Conservation (phyloP, 1,284 basidiomycete genomes). For the Boletus semigastroideus region DNA sequence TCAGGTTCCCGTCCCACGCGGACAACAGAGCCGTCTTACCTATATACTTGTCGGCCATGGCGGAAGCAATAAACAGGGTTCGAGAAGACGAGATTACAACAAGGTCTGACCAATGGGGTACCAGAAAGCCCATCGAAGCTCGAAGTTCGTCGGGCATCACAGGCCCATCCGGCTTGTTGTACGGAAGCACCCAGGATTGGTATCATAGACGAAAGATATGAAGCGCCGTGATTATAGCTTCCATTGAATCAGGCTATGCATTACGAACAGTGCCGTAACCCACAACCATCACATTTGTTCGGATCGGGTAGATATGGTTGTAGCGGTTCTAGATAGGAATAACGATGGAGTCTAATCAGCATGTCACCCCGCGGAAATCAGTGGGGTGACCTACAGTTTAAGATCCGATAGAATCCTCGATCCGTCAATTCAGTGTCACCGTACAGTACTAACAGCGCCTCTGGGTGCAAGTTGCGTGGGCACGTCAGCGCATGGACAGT, state of each 20-base stretch:
- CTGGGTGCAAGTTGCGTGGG: background rate
- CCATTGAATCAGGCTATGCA: slow-evolving; percentile 13
- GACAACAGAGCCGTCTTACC: background rate
- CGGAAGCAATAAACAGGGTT: background rate
- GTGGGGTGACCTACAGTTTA: background rate
- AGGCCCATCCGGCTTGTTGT: background rate
- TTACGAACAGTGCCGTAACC: slow-evolving; percentile 5
- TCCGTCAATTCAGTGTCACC: background rate
- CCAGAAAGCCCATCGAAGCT: background rate
- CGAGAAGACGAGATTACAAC: background rate
- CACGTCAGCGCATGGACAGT: background rate
- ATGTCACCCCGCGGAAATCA: background rate
- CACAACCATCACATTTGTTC: background rate
- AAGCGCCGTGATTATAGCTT: slow-evolving; percentile 2
- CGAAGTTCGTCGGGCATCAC: background rate
- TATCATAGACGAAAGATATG: background rate
- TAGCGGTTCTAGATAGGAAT: background rate
- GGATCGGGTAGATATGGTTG: background rate
- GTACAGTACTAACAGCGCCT: background rate
- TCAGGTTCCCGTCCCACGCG: slow-evolving; percentile 1
- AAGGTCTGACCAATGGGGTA: background rate
- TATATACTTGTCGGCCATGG: background rate
- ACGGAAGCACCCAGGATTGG: background rate
- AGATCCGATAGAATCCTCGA: background rate
- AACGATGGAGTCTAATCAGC: slow-evolving; percentile 1